Evolutionary conservation across 495 filamentous ascomycete genomes (phyloP).

Genomic region (Barbatosphaeria neglecta): DNA sequence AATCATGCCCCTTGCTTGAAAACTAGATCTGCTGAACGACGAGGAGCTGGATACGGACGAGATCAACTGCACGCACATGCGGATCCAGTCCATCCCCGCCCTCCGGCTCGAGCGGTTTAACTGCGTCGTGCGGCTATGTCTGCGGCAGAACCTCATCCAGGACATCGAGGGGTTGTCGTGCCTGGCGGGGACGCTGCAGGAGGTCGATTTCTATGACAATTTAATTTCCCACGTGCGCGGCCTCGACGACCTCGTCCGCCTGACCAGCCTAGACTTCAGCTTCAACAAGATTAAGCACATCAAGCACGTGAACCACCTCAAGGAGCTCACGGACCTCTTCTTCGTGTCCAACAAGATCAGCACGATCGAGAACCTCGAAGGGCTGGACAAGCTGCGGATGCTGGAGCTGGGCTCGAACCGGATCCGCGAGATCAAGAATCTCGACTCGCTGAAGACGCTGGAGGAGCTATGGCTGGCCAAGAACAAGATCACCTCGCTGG

Average conservation of each 20-base stretch:
- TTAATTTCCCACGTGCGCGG: constrained; percentile 80
- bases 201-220: constrained; percentile 97
- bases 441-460: constrained; percentile 61
- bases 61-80: constrained; percentile 80
- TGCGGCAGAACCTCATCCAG: constrained; percentile 86
- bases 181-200: constrained; percentile 53
- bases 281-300: constrained; percentile 99
- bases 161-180: constrained; percentile 59
- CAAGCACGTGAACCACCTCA: constrained; percentile 73
- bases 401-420: constrained; percentile 86
- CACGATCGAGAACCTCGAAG: constrained; percentile 74
- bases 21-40: constrained; percentile 41
- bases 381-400: constrained; percentile 60
- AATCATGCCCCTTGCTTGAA: background rate
- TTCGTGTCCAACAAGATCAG: constrained; percentile 93
- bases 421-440: constrained; percentile 80
- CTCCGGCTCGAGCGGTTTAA: constrained; percentile 73
- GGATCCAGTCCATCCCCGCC: constrained; percentile 66
- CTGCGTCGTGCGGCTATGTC: constrained; percentile 67
- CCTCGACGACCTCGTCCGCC: constrained; percentile 60
- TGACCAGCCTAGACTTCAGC: constrained; percentile 77
- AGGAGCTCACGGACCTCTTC: constrained; percentile 71
- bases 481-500: constrained; percentile 89
- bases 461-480: constrained; percentile 94
- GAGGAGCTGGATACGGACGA: constrained; percentile 50